Base-by-base conservation (phyloP, 2,329 filamentous ascomycete genomes). In the Aspergillus sp. region DNA sequence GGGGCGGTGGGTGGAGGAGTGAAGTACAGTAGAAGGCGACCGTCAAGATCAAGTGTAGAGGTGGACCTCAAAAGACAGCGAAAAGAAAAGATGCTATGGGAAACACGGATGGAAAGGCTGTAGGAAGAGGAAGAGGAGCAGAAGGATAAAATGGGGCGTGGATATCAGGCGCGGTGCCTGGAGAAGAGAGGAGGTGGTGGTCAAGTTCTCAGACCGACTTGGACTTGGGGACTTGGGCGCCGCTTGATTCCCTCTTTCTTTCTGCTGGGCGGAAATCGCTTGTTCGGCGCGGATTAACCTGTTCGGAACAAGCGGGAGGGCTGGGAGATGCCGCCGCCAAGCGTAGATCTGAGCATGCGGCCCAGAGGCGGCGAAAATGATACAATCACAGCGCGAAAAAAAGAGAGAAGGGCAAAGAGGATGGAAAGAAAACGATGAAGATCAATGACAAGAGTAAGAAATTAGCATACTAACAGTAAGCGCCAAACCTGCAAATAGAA, bases 291-390 rank as follows among this genome's bases (percentile, higher is more conserved):
- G 70, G 71, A 73, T 69, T 62, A 73, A 68, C 67, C 54, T 60
- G 53, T 3, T 52, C 66, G 64, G 67, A 69, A 59, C 56, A 52
- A 61, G 61, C 61, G 58, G 58, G 55, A 65, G 67, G 70, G 70
- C 70, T 71, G 70, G 66, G 62, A 65, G 69, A 67, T 70, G 67
- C 69, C 59, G 64, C 62, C 57, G 66, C 57, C 59, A 62, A 50
- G 70, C 69, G 71, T 73, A 73, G 64, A 68, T 71, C 66, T 71
- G 66, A 71, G 71, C 66, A 73, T 71, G 68, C 63, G 66, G 56
- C 60, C 57, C 41, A 40, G 40, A 56, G 44, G 47, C 51, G 55
- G 59, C 52, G 52, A 62, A 52, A 55, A 31, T 54, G 54, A 53
- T 57, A 43, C 59, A 57, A 50, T 31, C 55, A 49, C 41, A 39